Evolutionary conservation across 2,329 filamentous ascomycete genomes (phyloP).

Genomic region (Cytospora schulzeri): DNA sequence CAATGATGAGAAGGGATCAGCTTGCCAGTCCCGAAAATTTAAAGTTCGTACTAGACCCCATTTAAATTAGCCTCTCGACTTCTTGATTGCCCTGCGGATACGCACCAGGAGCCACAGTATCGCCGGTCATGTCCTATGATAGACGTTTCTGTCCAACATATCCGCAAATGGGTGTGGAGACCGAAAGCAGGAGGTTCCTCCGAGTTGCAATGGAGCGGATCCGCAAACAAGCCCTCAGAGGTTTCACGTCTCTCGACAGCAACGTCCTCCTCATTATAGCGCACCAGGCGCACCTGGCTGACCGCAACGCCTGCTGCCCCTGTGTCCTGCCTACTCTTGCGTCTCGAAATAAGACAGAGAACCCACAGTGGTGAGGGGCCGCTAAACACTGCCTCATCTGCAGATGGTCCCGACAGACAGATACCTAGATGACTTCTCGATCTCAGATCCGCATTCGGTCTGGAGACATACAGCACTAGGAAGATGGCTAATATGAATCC

Average conservation of each 20-base stretch:
- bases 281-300: constrained; percentile 17
- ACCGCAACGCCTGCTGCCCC: constrained; percentile 17
- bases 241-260: constrained; percentile 10
- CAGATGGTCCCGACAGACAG: constrained; percentile 2
- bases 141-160: constrained; percentile 23
- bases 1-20: constrained; percentile 22
- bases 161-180: constrained; percentile 13
- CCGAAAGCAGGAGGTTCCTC: constrained; percentile 15
- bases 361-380: constrained; percentile 25
- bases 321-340: constrained; percentile 23
- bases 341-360: constrained; percentile 15
- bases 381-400: constrained; percentile 26
- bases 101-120: constrained; percentile 20
- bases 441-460: not conserved
- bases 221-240: constrained; percentile 22
- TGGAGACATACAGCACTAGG: not conserved
- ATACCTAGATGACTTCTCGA: not conserved
- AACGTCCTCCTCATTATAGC: constrained; percentile 8
- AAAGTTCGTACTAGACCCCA: constrained; percentile 22
- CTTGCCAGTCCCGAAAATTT: constrained; percentile 21
- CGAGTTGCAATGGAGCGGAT: constrained; percentile 22
- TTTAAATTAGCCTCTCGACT: constrained; percentile 15
- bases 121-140: constrained; percentile 22
- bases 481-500: not conserved
- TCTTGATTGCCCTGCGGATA: constrained; percentile 19